Evolutionary conservation across 2,329 filamentous ascomycete species (phyloP), one percentile per base, ranked within the genome.

Genomic region (Fusarium praegraminearum): DNA sequence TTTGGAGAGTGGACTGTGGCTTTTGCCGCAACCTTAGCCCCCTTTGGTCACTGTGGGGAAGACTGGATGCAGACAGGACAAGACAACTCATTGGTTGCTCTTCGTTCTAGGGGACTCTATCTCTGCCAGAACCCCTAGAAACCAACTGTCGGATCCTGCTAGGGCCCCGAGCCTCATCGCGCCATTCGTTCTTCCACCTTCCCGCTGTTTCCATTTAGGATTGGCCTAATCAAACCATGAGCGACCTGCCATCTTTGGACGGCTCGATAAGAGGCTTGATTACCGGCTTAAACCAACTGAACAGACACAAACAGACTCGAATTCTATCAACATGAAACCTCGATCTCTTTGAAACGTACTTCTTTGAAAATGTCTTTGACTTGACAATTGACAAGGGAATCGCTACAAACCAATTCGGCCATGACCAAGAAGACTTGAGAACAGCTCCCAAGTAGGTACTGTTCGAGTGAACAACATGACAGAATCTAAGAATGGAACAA

Each of bases 21-120:
- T 68, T 70, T 60, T 54, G 57, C 58, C 62, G 67, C 67, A 70
- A 40, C 57, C 67, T 67, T 67, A 67, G 53, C 67, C 67, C 45
- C 50, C 57, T 70, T 70, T 67, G 59, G 67, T 67, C 65, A 66
- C 67, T 70, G 67, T 70, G 67, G 67, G 67, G 67, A 70, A 70
- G 57, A n/a, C 61, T 33, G 16, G 45, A 50, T 56, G 50, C 38
- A 47, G 47, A 40, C 56, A 56, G 40, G 12, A 43, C 43, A 26
- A 28, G 46, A 52, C 60, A 51, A 30, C 10, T 26, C 1, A 65
- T 44, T 67, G 57, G 70, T 63, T 74, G 33, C n/a, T 15, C 24
- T 32, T 24, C 11, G 10, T 15, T 72, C 71, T 73, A 69, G 71
- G 51, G 50, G 57, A 57, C 26, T 50, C 53, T 62, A 46, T 59